Evolutionary conservation across 345 rosid species (phyloP).

Genomic region (Hibiscus mutabilis): DNA sequence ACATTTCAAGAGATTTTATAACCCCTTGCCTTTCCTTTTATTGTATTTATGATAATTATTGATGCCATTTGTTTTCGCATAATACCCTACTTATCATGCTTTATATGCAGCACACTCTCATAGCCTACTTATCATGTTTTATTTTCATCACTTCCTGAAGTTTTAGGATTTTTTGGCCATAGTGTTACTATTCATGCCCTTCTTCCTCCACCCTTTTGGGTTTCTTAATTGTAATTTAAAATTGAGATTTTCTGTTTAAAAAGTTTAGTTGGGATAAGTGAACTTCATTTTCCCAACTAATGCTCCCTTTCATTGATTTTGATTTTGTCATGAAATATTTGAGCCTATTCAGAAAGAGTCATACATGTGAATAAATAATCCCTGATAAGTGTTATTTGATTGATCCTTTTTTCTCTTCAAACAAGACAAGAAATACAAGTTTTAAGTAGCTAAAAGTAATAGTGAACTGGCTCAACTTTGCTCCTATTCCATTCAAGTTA

Average conservation of each 20-base stretch:
- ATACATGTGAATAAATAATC: background rate
- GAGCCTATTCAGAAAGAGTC: background rate
- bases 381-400: background rate
- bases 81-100: background rate
- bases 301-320: background rate
- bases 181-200: background rate
- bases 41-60: background rate
- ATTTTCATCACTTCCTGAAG: background rate
- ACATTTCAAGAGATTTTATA: background rate
- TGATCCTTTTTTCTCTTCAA: background rate
- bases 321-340: background rate
- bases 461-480: background rate
- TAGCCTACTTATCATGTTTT: background rate
- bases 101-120: background rate
- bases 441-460: background rate
- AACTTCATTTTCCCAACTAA: background rate
- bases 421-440: background rate
- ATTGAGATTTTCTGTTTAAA: background rate
- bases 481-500: background rate
- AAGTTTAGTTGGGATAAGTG: background rate
- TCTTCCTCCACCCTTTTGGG: background rate
- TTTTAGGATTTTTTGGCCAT: background rate
- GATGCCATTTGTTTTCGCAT: background rate
- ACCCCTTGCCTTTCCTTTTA: background rate
- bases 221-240: background rate